These are phyloP conservation scores for Phlebopus sp. DNA, from an alignment of 1,284 basidiomycete genomes.

Conservation along the genomic window DNA sequence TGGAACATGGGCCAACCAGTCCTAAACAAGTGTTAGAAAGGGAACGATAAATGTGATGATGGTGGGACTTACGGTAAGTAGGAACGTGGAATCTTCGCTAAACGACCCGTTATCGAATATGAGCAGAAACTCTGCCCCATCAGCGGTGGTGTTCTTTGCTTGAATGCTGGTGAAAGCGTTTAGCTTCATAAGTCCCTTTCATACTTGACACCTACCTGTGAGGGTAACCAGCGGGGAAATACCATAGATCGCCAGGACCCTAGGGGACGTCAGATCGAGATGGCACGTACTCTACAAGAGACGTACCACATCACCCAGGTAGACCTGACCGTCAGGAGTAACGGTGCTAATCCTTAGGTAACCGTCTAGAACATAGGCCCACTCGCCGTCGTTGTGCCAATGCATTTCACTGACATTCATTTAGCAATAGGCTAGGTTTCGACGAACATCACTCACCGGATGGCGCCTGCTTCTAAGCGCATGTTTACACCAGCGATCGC, in stretches of 20 bases:
- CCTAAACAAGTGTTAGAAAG: conserved; percentile 19
- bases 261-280: conserved; percentile 8
- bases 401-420: conserved; percentile 48
- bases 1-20: conserved; percentile 53
- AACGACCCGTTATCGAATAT: conserved; percentile 56
- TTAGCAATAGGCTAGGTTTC: neutral
- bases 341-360: conserved; percentile 46
- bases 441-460: conserved; percentile 35
- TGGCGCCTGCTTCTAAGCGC: conserved; percentile 52
- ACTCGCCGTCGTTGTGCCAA: conserved; percentile 58
- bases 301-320: conserved; percentile 48
- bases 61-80: conserved; percentile 28
- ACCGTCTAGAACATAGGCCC: conserved; percentile 48
- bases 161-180: conserved; percentile 37
- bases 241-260: conserved; percentile 52
- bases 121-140: conserved; percentile 58
- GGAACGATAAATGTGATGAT: neutral
- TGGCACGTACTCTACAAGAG: neutral
- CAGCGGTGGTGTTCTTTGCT: conserved; percentile 43
- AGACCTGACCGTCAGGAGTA: conserved; percentile 46
- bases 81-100: conserved; percentile 57
- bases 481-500: conserved; percentile 50
- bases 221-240: conserved; percentile 49
- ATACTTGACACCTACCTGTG: conserved; percentile 17
- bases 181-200: neutral